These are phyloP conservation scores for Alternaria sp. DNA, from an alignment of 2,329 filamentous ascomycete genomes.

Conservation along the genomic window DNA sequence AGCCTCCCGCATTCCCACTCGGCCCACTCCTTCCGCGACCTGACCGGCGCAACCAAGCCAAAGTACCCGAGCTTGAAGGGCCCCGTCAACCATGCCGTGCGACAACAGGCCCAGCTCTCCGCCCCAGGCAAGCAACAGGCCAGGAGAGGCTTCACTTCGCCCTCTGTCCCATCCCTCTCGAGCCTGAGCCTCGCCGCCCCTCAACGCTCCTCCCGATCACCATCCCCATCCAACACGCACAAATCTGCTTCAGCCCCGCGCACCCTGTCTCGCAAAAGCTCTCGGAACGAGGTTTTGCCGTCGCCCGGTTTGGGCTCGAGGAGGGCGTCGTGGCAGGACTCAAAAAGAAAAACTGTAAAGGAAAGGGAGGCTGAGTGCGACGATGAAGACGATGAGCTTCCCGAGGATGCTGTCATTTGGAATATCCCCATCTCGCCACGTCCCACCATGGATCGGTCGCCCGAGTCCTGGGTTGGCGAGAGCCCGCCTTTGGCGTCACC, in stretches of 20 bases:
- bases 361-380: slow-evolving; percentile 82
- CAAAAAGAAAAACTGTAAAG: slow-evolving; percentile 68
- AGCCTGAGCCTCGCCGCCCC: slow-evolving; percentile 43
- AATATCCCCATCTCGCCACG: slow-evolving; percentile 82
- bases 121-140: slow-evolving; percentile 49
- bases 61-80: slow-evolving; percentile 53
- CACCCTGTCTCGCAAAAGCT: slow-evolving; percentile 46
- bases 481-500: slow-evolving; percentile 40
- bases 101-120: slow-evolving; percentile 46
- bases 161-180: slow-evolving; percentile 46
- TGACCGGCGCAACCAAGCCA: slow-evolving; percentile 48
- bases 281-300: slow-evolving; percentile 43
- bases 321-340: slow-evolving; percentile 71
- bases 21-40: slow-evolving; percentile 48
- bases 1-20: slow-evolving; percentile 30
- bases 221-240: slow-evolving; percentile 44
- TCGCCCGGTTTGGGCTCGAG: slow-evolving; percentile 43
- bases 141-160: slow-evolving; percentile 53
- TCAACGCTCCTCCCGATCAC: slow-evolving; percentile 46
- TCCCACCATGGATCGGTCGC: slow-evolving; percentile 49
- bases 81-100: slow-evolving; percentile 47
- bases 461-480: slow-evolving; percentile 43
- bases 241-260: slow-evolving; percentile 36
- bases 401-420: slow-evolving; percentile 79
- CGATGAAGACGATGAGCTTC: slow-evolving; percentile 73